phyloP scores from a whole-genome alignment of 768 basidiomycete genomes.

The Macrolepiota dolichaula region DNA sequence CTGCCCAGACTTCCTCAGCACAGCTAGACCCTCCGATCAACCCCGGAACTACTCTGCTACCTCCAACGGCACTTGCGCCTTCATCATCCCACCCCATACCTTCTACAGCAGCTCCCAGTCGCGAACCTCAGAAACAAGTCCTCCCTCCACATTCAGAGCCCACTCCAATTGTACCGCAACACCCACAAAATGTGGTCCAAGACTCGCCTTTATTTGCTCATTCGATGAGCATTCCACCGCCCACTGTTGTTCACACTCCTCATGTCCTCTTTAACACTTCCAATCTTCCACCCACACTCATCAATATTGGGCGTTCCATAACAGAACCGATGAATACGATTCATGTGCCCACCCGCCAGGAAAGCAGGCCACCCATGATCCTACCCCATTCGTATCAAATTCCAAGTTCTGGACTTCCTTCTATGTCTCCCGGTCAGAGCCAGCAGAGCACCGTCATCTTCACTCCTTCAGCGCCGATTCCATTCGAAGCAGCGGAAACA shows the following conservation, averaged over 20 bases:
- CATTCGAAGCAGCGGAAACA: not conserved
- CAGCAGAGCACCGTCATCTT: conserved; percentile 4
- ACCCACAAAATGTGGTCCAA: not conserved
- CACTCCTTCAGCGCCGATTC: not conserved
- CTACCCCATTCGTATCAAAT: not conserved
- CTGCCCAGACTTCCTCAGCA: not conserved
- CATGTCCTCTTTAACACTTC: conserved; percentile 1
- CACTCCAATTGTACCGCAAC: not conserved
- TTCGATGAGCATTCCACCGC: not conserved
- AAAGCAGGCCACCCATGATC: not conserved
- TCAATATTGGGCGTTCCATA: not conserved
- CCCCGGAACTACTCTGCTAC: not conserved
- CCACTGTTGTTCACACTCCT: not conserved
- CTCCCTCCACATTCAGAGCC: not conserved
- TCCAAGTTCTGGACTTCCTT: not conserved
- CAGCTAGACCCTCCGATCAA: not conserved
- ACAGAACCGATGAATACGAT: not conserved
- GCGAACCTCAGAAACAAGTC: not conserved
- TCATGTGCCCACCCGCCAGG: not conserved
- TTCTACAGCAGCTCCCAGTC: not conserved
- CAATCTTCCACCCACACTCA: not conserved
- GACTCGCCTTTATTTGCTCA: not conserved
- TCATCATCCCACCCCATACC: conserved; percentile 1
- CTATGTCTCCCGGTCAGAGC: not conserved
- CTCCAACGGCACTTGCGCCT: not conserved